Evolutionary conservation across 768 basidiomycete species (phyloP).

Genomic region (Pholiota conissans): DNA sequence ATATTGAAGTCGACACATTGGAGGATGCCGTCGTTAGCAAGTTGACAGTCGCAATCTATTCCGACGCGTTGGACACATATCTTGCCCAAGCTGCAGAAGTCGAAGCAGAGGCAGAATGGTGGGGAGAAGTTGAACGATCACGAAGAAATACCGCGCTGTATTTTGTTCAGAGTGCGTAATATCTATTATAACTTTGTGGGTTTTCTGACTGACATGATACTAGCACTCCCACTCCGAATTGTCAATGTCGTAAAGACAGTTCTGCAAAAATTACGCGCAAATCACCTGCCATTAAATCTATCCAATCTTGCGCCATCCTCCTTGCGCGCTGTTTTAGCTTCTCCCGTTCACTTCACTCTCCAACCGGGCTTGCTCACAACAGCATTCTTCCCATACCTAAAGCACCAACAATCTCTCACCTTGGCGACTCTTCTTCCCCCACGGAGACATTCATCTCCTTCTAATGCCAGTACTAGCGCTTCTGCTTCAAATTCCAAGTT

Average conservation of each 20-base stretch:
- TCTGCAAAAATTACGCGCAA: slow-evolving; percentile 39
- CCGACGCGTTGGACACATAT: slow-evolving; percentile 62
- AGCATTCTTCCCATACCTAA: slow-evolving; percentile 68
- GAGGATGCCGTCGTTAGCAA: slow-evolving; percentile 46
- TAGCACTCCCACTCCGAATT: slow-evolving; percentile 49
- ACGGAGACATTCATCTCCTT: slow-evolving; percentile 1
- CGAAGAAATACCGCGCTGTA: slow-evolving; percentile 55
- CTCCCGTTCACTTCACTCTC: slow-evolving; percentile 37
- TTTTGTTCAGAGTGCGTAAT: slow-evolving; percentile 75
- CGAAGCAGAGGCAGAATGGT: slow-evolving; percentile 84
- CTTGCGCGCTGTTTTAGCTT: slow-evolving; percentile 48
- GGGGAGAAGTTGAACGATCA: slow-evolving; percentile 72
- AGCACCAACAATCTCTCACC: slow-evolving; percentile 17
- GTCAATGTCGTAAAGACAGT: slow-evolving; percentile 37
- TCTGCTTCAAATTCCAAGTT: background rate
- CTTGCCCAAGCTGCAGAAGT: slow-evolving; percentile 67
- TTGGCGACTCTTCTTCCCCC: slow-evolving; percentile 21
- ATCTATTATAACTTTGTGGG: background rate
- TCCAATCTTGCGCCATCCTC: slow-evolving; percentile 49
- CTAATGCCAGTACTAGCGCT: background rate
- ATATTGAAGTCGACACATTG: slow-evolving; percentile 38
- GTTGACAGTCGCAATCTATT: slow-evolving; percentile 59
- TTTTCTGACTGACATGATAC: slow-evolving; percentile 8
- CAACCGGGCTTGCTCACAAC: slow-evolving; percentile 53
- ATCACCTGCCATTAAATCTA: slow-evolving; percentile 44